Conservation (phyloP, 257 asterid species). For the Mentha longifolia region DNA sequence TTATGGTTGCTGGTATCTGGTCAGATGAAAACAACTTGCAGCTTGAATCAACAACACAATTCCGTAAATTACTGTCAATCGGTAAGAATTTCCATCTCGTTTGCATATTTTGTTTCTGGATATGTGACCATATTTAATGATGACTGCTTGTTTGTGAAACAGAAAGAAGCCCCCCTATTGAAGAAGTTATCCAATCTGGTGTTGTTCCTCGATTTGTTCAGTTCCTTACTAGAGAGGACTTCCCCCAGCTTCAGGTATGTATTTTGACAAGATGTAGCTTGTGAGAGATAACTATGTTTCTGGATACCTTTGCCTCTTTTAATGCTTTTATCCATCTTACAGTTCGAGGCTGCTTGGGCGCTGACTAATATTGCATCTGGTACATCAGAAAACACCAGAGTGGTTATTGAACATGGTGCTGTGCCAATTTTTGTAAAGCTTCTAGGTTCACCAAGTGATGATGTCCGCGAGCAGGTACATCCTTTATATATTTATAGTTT, state of each 20-base stretch:
- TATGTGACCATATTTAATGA: not conserved
- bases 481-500: not conserved
- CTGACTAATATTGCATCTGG: conserved; percentile 98
- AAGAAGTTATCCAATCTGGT: conserved; percentile 92
- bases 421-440: conserved; percentile 86
- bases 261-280: conserved; percentile 8
- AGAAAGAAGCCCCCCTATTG: conserved; percentile 94
- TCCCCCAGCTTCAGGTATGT: conserved; percentile 83
- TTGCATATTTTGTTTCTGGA: not conserved
- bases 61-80: conserved; percentile 85
- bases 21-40: conserved; percentile 67
- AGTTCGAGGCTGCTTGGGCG: conserved; percentile 99
- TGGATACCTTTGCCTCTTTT: not conserved
- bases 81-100: conserved; percentile 46
- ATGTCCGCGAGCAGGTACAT: conserved; percentile 92
- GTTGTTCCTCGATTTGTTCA: conserved; percentile 95
- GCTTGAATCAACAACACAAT: conserved; percentile 80
- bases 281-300: not conserved
- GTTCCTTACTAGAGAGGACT: conserved; percentile 78
- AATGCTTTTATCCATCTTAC: conserved; percentile 29
- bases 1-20: conserved; percentile 74
- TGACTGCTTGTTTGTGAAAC: conserved; percentile 21
- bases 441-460: conserved; percentile 85
- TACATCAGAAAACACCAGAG: conserved; percentile 87
- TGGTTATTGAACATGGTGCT: conserved; percentile 89